Evolutionary conservation across 148 eudicot species (phyloP).

Genomic region (Persicaria tinctoria): DNA sequence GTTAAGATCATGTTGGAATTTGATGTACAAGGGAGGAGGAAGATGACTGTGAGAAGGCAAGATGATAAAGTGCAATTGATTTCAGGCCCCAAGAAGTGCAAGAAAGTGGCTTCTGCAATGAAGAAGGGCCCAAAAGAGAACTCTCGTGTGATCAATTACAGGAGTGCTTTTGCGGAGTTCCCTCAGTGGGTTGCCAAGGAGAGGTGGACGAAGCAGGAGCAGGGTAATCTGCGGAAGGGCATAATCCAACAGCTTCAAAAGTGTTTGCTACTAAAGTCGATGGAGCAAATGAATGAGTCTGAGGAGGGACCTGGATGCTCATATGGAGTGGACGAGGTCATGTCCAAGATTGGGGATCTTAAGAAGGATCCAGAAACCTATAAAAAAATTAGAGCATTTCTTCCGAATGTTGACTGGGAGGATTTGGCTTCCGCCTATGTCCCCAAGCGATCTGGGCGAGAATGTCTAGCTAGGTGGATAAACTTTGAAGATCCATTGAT

Average conservation of each 20-base stretch:
- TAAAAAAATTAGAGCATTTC: constrained; percentile 47
- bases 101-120: constrained; percentile 24
- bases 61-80: constrained; percentile 69
- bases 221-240: constrained; percentile 54
- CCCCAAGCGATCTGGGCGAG: constrained; percentile 58
- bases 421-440: constrained; percentile 50
- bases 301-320: constrained; percentile 22
- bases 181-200: constrained; percentile 43
- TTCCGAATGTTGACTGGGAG: constrained; percentile 77
- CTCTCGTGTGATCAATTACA: constrained; percentile 57
- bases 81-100: constrained; percentile 41
- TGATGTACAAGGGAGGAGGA: constrained; percentile 56
- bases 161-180: constrained; percentile 38
- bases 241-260: constrained; percentile 68
- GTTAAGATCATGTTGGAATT: constrained; percentile 53
- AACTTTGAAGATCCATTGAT: constrained; percentile 67
- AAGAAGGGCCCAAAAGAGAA: constrained; percentile 69
- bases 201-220: constrained; percentile 65
- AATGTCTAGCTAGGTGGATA: constrained; percentile 88
- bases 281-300: constrained; percentile 22
- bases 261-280: constrained; percentile 39
- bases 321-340: constrained; percentile 39
- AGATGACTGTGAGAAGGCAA: constrained; percentile 58
- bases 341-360: constrained; percentile 39
- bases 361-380: constrained; percentile 35